A percentile compares a stretch with the other conserved stretches of the same genome.
These are phyloP conservation scores for Nothophytophthora sp. DNA, from an alignment of 352 stramenopile genomes.

Conservation along the genomic window DNA sequence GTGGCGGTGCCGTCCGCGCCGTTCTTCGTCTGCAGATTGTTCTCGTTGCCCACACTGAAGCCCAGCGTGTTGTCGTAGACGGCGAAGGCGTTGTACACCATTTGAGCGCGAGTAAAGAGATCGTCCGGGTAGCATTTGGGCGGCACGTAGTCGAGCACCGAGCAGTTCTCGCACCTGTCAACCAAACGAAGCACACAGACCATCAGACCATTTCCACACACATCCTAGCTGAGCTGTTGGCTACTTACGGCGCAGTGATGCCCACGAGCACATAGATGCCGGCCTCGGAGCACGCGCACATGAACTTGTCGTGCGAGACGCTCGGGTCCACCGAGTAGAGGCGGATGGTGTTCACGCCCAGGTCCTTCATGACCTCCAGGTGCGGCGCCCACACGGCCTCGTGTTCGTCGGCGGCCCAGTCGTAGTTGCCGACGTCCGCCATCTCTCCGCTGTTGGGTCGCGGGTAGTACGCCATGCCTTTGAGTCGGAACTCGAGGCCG, in stretches of 20 bases:
- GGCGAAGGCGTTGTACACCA: conserved; percentile 61
- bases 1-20: conserved; percentile 22
- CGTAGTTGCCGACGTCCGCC: conserved; percentile 44
- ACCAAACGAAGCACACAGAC: not conserved
- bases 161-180: conserved; percentile 46
- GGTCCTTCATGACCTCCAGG: conserved; percentile 43
- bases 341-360: conserved; percentile 59
- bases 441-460: conserved; percentile 56
- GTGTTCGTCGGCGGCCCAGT: conserved; percentile 58
- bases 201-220: not conserved
- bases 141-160: conserved; percentile 34
- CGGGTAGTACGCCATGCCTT: conserved; percentile 62
- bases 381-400: conserved; percentile 47
- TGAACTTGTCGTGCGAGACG: conserved; percentile 70
- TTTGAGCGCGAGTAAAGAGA: conserved; percentile 44
- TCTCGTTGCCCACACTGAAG: conserved; percentile 62
- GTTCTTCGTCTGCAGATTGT: conserved; percentile 40
- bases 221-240: too few relatives aligned
- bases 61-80: conserved; percentile 63
- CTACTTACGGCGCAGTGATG: conserved; percentile 42
- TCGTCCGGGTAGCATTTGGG: conserved; percentile 44
- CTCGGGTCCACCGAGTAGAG: conserved; percentile 59
- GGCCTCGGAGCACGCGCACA: conserved; percentile 51
- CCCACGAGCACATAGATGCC: conserved; percentile 69
- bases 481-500: conserved; percentile 55